Conservation (phyloP, 176 grass and related monocot species). For the Avena sativa region DNA sequence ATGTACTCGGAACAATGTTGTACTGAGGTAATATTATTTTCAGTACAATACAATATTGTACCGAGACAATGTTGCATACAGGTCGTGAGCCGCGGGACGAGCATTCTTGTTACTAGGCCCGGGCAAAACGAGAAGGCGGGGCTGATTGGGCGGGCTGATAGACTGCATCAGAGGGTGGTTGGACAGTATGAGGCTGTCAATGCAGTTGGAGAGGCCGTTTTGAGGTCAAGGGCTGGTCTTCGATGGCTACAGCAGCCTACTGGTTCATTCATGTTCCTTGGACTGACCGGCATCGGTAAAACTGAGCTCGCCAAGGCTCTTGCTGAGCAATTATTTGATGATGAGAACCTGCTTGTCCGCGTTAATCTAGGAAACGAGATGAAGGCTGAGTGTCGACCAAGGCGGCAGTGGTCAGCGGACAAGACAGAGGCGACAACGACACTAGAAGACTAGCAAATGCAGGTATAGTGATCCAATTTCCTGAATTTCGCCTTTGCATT, state of each 20-base stretch:
- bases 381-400: no score
- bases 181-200: slow-evolving; percentile 65
- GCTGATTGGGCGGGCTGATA: slow-evolving; percentile 63
- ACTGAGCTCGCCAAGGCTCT: slow-evolving; percentile 96
- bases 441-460: no score
- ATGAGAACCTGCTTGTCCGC: slow-evolving; percentile 91
- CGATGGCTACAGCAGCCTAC: slow-evolving; percentile 89
- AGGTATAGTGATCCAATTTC: no score
- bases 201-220: slow-evolving; percentile 81
- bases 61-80: slow-evolving; percentile 4
- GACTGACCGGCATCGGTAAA: slow-evolving; percentile 88
- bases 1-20: not conserved
- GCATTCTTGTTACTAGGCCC: slow-evolving; percentile 82
- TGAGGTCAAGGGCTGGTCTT: slow-evolving; percentile 81
- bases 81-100: slow-evolving; percentile 85
- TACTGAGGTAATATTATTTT: not conserved
- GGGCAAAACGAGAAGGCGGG: slow-evolving; percentile 85
- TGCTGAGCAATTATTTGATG: slow-evolving; percentile 91
- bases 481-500: no score
- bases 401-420: no score
- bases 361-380: slow-evolving; percentile 5
- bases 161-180: slow-evolving; percentile 70
- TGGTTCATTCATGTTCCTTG: slow-evolving; percentile 90
- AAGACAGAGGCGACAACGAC: no score
- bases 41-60: no score